Evolutionary conservation across 768 basidiomycete genomes (phyloP).

Genomic region (Udeniomyces megalosporus): DNA sequence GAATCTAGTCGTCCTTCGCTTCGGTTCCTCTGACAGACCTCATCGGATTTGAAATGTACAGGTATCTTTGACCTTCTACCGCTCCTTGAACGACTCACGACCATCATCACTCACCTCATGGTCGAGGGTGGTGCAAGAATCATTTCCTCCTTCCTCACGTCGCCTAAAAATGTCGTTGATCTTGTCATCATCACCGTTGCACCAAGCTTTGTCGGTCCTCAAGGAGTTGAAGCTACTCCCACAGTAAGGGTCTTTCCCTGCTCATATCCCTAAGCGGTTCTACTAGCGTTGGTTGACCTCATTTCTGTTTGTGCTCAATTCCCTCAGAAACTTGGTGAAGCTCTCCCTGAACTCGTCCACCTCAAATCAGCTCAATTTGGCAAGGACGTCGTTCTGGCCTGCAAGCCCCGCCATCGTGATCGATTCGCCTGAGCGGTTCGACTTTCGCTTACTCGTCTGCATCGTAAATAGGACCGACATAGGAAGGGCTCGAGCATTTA

Average conservation of each 20-base stretch:
- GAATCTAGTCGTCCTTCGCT: background rate
- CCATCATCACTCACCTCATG: constrained; percentile 55
- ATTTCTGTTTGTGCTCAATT: background rate
- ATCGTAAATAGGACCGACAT: no score
- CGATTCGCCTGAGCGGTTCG: background rate
- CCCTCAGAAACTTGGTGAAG: constrained; percentile 19
- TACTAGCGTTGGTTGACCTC: background rate
- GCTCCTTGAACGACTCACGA: constrained; percentile 9
- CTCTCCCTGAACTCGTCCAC: constrained; percentile 20
- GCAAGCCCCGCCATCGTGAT: constrained; percentile 17
- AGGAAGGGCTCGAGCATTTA: no score
- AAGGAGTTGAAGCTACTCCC: constrained; percentile 22
- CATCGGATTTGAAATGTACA: no score
- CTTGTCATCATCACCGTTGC: constrained; percentile 69
- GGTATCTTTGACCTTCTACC: constrained; percentile 14
- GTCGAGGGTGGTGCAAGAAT: constrained; percentile 84
- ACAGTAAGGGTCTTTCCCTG: constrained; percentile 16
- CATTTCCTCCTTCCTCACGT: constrained; percentile 52
- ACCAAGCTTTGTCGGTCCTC: constrained; percentile 58
- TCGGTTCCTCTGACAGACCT: background rate
- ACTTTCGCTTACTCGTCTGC: no score
- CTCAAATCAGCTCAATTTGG: constrained; percentile 24
- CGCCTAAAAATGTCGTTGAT: constrained; percentile 39
- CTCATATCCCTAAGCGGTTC: background rate
- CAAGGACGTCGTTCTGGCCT: constrained; percentile 26